Percentiles rank a stretch among this genome's conserved stretches.
Evolutionary conservation across 2,329 filamentous ascomycete species (phyloP).

Genomic region (Colletotrichum australisinense): DNA sequence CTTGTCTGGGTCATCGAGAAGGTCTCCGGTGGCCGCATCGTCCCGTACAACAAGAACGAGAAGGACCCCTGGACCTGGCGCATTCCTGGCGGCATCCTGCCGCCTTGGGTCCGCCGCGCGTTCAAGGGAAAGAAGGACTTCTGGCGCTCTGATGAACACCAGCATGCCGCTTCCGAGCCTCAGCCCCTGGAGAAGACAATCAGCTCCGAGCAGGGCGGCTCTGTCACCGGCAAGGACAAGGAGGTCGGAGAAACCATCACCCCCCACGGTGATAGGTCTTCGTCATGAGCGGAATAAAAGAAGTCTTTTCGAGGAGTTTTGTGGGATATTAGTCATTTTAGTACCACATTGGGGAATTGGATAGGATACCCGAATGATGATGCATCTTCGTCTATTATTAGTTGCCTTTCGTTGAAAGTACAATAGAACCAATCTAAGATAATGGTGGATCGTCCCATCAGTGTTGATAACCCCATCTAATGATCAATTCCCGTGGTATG

Average conservation of each 20-base stretch:
- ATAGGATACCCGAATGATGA: conserved; percentile 6
- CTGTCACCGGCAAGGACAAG: conserved; percentile 27
- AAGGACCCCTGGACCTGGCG: conserved; percentile 86
- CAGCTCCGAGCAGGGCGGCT: conserved; percentile 35
- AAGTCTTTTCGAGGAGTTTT: background rate
- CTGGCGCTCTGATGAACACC: conserved; percentile 63
- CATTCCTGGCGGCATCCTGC: conserved; percentile 79
- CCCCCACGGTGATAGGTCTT: conserved; percentile 15
- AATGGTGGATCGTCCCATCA: background rate
- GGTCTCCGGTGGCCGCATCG: conserved; percentile 74
- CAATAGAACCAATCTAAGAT: conserved; percentile 2
- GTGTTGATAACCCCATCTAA: background rate
- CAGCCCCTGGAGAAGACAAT: conserved; percentile 38
- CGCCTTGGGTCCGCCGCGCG: conserved; percentile 77
- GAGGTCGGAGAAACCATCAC: conserved; percentile 32
- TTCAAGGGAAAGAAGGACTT: conserved; percentile 78
- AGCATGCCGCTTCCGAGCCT: conserved; percentile 30
- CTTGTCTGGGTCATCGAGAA: conserved; percentile 76
- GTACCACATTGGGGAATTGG: background rate
- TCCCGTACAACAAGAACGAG: conserved; percentile 79
- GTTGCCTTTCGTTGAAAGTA: conserved; percentile 2
- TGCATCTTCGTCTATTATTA: background rate
- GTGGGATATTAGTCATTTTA: background rate
- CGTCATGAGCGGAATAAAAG: background rate
- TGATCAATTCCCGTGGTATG: background rate